phyloP scores from a whole-genome alignment of 106 monocot genomes.

The Cymbidium sinense region DNA sequence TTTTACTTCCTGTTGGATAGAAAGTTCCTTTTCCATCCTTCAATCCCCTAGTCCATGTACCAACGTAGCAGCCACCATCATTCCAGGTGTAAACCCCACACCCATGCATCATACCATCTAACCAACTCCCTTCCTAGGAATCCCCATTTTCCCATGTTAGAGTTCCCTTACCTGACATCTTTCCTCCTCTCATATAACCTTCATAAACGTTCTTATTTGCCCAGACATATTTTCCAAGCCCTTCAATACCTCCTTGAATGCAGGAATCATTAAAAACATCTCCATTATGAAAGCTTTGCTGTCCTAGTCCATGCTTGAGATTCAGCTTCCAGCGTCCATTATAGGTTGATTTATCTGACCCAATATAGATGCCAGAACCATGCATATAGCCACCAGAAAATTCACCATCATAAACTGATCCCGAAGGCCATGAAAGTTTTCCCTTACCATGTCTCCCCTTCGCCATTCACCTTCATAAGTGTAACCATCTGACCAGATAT shows the following conservation, averaged over 20 bases:
- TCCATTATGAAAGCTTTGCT: slow-evolving; percentile 71
- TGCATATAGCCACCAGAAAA: slow-evolving; percentile 89
- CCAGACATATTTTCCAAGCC: slow-evolving; percentile 89
- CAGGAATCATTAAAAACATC: slow-evolving; percentile 90
- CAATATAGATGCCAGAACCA: slow-evolving; percentile 61
- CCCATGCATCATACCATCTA: slow-evolving; percentile 89
- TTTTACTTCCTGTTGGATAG: slow-evolving; percentile 71
- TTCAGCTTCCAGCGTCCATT: slow-evolving; percentile 89
- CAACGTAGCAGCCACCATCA: slow-evolving; percentile 81
- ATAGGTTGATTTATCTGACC: slow-evolving; percentile 51
- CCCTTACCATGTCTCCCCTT: slow-evolving; percentile 92
- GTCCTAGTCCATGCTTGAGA: slow-evolving; percentile 79
- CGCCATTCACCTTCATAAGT: slow-evolving; percentile 84
- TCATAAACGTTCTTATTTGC: slow-evolving; percentile 63
- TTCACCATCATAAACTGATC: slow-evolving; percentile 80
- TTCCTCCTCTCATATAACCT: slow-evolving; percentile 83
- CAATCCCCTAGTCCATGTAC: slow-evolving; percentile 93
- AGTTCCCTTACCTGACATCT: slow-evolving; percentile 84
- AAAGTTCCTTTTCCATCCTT: slow-evolving; percentile 95
- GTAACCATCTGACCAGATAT: slow-evolving; percentile 80
- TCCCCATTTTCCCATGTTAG: slow-evolving; percentile 93
- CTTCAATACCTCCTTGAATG: slow-evolving; percentile 88
- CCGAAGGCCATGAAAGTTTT: slow-evolving; percentile 73
- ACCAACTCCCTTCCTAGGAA: slow-evolving; percentile 84
- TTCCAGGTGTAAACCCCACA: slow-evolving; percentile 90